These are phyloP conservation scores for Calonectria hongkongensis DNA, from an alignment of 2,329 filamentous ascomycete genomes.

Conservation along the genomic window DNA sequence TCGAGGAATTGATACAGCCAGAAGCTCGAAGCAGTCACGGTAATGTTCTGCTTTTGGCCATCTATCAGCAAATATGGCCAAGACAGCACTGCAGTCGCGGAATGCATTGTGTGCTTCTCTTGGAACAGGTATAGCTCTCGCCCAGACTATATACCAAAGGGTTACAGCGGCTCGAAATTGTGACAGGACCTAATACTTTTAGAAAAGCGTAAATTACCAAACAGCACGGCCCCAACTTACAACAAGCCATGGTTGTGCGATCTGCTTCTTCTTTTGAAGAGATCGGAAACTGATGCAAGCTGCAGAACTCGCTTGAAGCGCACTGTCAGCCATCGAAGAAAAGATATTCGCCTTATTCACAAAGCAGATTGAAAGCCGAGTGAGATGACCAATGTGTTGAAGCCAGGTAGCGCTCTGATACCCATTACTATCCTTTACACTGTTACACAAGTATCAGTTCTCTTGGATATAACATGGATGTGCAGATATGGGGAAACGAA, in stretches of 20 bases:
- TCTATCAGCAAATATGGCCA: conserved; percentile 20
- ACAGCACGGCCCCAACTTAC: neutral
- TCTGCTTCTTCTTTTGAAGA: conserved; percentile 24
- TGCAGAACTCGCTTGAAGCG: conserved; percentile 17
- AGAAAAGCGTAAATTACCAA: neutral
- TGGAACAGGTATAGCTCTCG: conserved; percentile 18
- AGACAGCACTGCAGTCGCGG: conserved; percentile 20
- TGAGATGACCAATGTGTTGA: conserved; percentile 23
- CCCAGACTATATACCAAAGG: conserved; percentile 29
- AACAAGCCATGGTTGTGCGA: conserved; percentile 23
- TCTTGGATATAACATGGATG: neutral
- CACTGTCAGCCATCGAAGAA: conserved; percentile 17
- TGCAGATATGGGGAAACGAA: too few relatives aligned
- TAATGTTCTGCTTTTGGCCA: conserved; percentile 25
- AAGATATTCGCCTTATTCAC: conserved; percentile 19
- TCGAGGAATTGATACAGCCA: conserved; percentile 26
- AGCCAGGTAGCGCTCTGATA: conserved; percentile 27
- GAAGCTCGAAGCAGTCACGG: conserved; percentile 23
- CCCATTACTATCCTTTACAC: conserved; percentile 20
- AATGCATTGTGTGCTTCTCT: conserved; percentile 20
- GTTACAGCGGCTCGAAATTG: conserved; percentile 27
- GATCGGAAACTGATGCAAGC: conserved; percentile 10
- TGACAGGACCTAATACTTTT: conserved; percentile 1
- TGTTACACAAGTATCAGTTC: neutral
- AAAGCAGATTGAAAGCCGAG: conserved; percentile 25